Percentiles rank a stretch among this genome's conserved stretches.
These are phyloP conservation scores for Biscutella laevigata DNA, from an alignment of 441 rosid species.

Conservation along the genomic window DNA sequence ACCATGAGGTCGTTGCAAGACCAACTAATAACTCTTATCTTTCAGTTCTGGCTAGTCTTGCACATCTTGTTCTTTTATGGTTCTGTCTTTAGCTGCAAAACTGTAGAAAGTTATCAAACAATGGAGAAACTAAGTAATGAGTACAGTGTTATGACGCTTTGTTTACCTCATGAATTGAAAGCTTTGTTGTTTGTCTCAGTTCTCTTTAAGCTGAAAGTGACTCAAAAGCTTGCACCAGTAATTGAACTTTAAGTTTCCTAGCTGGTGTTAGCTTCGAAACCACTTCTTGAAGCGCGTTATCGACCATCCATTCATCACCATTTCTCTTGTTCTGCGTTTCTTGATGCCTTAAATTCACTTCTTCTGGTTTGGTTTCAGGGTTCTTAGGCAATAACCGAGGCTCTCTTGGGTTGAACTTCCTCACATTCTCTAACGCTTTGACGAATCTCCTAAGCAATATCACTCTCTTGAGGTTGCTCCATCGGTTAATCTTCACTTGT, in stretches of 20 bases:
- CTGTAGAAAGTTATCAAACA: neutral
- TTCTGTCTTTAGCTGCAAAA: slow-evolving; percentile 6
- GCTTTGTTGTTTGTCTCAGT: slow-evolving; percentile 25
- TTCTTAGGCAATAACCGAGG: slow-evolving; percentile 43
- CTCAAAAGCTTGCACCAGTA: slow-evolving; percentile 88
- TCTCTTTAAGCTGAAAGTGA: slow-evolving; percentile 35
- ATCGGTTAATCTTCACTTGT: slow-evolving; percentile 34
- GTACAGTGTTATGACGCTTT: neutral
- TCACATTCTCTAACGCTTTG: slow-evolving; percentile 67
- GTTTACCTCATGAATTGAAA: slow-evolving; percentile 13
- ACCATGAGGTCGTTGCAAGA: neutral
- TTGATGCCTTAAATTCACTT: slow-evolving; percentile 61
- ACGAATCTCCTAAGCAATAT: slow-evolving; percentile 63
- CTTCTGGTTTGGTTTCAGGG: slow-evolving; percentile 44
- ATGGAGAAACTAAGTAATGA: neutral
- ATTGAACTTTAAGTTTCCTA: slow-evolving; percentile 59
- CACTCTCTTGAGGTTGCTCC: slow-evolving; percentile 71
- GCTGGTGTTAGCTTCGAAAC: slow-evolving; percentile 75
- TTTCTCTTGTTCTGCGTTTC: slow-evolving; percentile 45
- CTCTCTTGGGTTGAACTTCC: slow-evolving; percentile 41
- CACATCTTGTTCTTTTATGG: slow-evolving; percentile 4
- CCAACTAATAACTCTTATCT: neutral
- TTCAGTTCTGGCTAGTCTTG: neutral
- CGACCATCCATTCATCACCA: slow-evolving; percentile 88
- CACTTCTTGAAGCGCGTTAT: slow-evolving; percentile 66